Percentiles rank a stretch among this genome's conserved stretches.
phyloP scores from a whole-genome alignment of 371 early-diverging fungal genomes.

The Apophysomyces sp. region DNA sequence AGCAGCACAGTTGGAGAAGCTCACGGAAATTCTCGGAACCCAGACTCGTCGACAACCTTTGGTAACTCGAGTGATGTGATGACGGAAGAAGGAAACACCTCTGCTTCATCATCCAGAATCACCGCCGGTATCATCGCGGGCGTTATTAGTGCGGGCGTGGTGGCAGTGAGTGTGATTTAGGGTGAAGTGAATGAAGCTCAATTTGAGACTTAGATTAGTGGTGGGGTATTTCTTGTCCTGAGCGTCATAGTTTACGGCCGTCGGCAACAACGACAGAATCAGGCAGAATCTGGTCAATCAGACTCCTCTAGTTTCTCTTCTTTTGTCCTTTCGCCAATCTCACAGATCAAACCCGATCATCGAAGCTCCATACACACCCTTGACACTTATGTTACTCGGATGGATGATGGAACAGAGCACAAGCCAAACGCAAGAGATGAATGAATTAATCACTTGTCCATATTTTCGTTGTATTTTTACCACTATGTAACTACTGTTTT shows the following conservation, averaged over 20 bases:
- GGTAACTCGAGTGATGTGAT: constrained; percentile 4
- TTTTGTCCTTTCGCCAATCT: background rate
- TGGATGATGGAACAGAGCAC: constrained; percentile 14
- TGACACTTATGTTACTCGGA: constrained; percentile 12
- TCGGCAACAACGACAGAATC: constrained; percentile 12
- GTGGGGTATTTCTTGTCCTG: constrained; percentile 21
- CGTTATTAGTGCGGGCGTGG: constrained; percentile 35
- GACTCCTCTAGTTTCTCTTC: constrained; percentile 7
- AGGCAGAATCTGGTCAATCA: background rate
- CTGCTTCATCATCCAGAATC: constrained; percentile 15
- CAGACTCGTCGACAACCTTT: background rate
- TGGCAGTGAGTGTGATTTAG: constrained; percentile 20
- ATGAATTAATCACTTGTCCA: background rate
- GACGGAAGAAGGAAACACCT: background rate
- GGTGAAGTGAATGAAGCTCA: background rate
- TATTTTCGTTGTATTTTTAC: background rate
- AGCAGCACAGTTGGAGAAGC: background rate
- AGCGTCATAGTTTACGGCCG: constrained; percentile 17
- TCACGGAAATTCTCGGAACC: background rate
- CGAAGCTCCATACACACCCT: constrained; percentile 16
- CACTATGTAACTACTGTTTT: too few relatives aligned
- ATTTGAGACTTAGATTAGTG: constrained; percentile 26
- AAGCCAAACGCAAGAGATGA: constrained; percentile 20
- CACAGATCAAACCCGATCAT: constrained; percentile 21
- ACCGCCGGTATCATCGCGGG: constrained; percentile 39